Base-by-base conservation (phyloP, 768 basidiomycete genomes). In the Chalciporus chontae region DNA sequence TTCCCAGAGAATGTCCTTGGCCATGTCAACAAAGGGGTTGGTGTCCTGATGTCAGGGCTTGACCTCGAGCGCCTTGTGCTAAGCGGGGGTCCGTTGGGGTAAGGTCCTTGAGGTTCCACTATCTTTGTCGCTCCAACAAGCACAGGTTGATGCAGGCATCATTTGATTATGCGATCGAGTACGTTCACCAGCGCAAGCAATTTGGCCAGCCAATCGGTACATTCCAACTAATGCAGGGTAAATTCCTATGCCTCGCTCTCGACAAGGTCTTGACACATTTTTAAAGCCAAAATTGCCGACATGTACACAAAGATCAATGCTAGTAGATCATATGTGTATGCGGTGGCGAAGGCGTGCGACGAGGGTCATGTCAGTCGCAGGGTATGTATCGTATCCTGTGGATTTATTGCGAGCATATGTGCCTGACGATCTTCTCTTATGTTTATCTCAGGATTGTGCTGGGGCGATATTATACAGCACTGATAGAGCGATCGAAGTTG, bases 171-270 rank as follows among this genome's bases (percentile, higher is more conserved):
- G 85, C 89, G 9, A 76, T 92, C 8, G 85, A 87, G 61, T 96
- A 96, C 64, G 79, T 93, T n/a, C 94, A 97, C 63, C 85, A 94
- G 48, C 79, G 94, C 54, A 83, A 91, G 68, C 94, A 97, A 64
- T 97, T 97, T 58, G 90, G 86, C 32, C 81, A 81, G 60, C 83
- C 86, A 9, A 77, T 97, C 38, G 94, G 89, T 18, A 87, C 87
- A 29, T 95, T 96, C 76, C 94, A 96, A 68, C 65, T 96, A 49
- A 96, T 97, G 90, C 94, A 96, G 80, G 94, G 93, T 83, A 63
- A 61, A 71, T 15, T 19, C 1, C 13, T 14, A 10, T 21, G 4
- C 10, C n/a, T 40, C 10, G 3, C 24, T 17, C 10, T 24, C 26
- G 34, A 38, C 15, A 15, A 17, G 45, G 6, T 39, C 13, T 29